Conservation (phyloP, 352 stramenopile species). For the Pythium rishiriense region DNA sequence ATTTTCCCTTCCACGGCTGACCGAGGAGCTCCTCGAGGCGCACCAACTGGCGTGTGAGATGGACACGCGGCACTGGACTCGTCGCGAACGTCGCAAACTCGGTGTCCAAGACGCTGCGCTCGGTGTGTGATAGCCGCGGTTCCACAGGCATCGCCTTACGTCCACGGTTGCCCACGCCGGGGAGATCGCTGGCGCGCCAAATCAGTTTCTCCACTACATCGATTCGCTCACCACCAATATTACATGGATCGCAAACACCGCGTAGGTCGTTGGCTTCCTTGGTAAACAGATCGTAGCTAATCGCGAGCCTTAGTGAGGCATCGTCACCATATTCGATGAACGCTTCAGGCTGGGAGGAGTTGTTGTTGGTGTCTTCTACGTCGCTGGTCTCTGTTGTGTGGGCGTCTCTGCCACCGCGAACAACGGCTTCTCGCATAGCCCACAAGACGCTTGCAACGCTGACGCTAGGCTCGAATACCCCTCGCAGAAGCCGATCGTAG, state of each 20-base stretch:
- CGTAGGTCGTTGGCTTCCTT: conserved; percentile 4
- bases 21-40: conserved; percentile 62
- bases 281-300: conserved; percentile 29
- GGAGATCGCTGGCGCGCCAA: conserved; percentile 58
- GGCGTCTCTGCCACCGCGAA: background rate
- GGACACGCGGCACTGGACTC: conserved; percentile 35
- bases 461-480: conserved; percentile 50
- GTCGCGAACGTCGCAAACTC: conserved; percentile 49
- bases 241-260: conserved; percentile 25
- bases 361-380: conserved; percentile 5
- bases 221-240: conserved; percentile 32
- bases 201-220: conserved; percentile 57
- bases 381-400: background rate
- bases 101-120: conserved; percentile 58
- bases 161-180: conserved; percentile 66
- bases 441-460: conserved; percentile 53
- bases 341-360: conserved; percentile 28
- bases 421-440: conserved; percentile 51
- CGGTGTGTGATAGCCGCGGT: conserved; percentile 33
- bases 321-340: conserved; percentile 58
- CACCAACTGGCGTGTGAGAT: conserved; percentile 60
- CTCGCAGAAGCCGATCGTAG: conserved; percentile 40
- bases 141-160: conserved; percentile 55
- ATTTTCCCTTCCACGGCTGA: conserved; percentile 43
- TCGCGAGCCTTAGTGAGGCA: conserved; percentile 35